These are phyloP conservation scores for Pseudonitzschia multistriata DNA, from an alignment of 108 stramenopile genomes.

Conservation along the genomic window DNA sequence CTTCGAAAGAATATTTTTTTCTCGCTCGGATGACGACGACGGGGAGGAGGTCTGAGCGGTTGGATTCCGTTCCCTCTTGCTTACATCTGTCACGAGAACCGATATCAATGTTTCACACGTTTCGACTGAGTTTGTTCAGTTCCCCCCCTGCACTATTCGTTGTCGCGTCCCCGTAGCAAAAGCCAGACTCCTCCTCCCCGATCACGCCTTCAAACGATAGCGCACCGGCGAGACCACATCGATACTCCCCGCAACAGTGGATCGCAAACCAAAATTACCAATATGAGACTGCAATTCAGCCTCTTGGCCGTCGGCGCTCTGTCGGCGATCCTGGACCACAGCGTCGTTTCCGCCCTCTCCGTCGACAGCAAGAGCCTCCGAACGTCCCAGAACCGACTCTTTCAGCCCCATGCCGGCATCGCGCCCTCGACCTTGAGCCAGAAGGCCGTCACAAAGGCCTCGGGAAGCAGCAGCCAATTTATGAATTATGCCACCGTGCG, in stretches of 20 bases:
- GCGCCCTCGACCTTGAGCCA: conserved; percentile 5
- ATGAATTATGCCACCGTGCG: conserved; percentile 17
- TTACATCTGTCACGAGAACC: background rate
- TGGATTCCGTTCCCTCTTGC: background rate
- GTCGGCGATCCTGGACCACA: background rate
- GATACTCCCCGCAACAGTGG: background rate
- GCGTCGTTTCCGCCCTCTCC: background rate
- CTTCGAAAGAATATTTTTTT: too few relatives aligned
- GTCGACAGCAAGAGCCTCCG: background rate
- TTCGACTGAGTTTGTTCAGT: too few relatives aligned
- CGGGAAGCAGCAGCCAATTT: conserved; percentile 2
- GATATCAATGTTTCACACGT: too few relatives aligned
- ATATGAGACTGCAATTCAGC: background rate
- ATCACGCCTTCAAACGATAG: too few relatives aligned
- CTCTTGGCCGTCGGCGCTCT: background rate
- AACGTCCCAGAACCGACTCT: background rate
- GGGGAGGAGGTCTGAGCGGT: background rate
- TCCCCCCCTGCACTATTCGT: too few relatives aligned
- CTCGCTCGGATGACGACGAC: conserved; percentile 5
- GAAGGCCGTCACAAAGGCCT: conserved; percentile 9
- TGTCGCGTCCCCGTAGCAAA: too few relatives aligned
- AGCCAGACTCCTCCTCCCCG: too few relatives aligned
- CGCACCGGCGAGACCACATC: too few relatives aligned
- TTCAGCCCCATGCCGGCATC: background rate
- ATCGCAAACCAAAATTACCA: background rate